Evolutionary conservation across 306 rosid species (phyloP), one percentile per base, ranked within the genome.

Genomic region (Cicer bijugum): DNA sequence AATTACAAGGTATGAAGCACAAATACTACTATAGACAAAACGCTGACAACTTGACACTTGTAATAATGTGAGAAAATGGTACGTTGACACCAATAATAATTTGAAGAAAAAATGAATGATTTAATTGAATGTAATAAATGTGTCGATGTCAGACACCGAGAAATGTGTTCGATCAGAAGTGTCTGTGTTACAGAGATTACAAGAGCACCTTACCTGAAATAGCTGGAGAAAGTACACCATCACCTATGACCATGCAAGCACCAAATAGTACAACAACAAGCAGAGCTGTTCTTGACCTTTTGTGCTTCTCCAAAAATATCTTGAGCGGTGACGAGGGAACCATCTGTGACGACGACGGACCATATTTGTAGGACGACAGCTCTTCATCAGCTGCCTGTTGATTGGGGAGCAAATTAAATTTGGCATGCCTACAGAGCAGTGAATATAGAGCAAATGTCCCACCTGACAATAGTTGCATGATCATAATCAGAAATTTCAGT

Each of bases 381-480:
- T 91, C 96, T 83, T 91, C 96, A 77, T 91, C 97, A 10, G 92
- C 96, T 56, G 97, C 96, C 86, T 91, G 93, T 75, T 89, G 94
- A 62, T 89, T 89, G 23, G 97, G 96, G 83, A 91, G 97, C 75
- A 91, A 73, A 84, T 89, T 88, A 80, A 89, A 85, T 78, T 89
- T 89, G 60, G 90, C 96, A 75, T 89, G 97, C 80, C 97, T 89
- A 70, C 97, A 89, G 38, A 91, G 96, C 76, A 89, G 80, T 0
- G 96, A 89, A 77, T 89, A 91, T 14, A 91, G 96, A 72, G 93
- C 92, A 83, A 89, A 89, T 5, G 92, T 88, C 67, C 97, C 97
- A 76, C 96, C 97, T 89, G 78, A 20, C 33, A 82, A 69, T 20
- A 73, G 63, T 78, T 70, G 51, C 44, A 62, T 28, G 5, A 28